Base-by-base conservation (phyloP, 2,329 filamentous ascomycete genomes). In the Verticillium albo-atrum region DNA sequence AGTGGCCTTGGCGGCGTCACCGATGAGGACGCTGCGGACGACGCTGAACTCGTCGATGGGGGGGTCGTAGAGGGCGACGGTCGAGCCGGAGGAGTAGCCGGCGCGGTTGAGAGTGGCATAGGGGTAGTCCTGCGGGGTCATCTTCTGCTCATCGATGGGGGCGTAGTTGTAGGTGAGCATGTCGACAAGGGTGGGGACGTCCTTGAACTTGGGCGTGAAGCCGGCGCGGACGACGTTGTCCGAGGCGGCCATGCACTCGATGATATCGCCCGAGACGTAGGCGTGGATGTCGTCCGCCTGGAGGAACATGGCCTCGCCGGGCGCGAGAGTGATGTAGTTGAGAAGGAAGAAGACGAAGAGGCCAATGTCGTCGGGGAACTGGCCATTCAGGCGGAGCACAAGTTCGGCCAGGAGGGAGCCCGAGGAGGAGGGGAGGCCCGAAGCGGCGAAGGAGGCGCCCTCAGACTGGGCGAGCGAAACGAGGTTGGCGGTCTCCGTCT, bases 181-280 rank as follows among this genome's bases (percentile, higher is more conserved):
- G 62, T 87, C 83, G 34, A 94, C 92, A 12, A 99, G 82, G 0
- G 92, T 98, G 58, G 87, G 78, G 25, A 98, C 91, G 67, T 99
- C 95, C 78, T 98, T 97, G 83, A 97, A 99, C 74, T 99, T 99
- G 59, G 95, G 95, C 0, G 95, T 99, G 75, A 99, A 95, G 51
- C 95, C 95, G 0, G 95, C 95, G 59, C 95, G 92, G 56, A 99
- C 93, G 35, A 99, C 95, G 66, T 99, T 99, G 82, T 99, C 95
- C n/a, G 91, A 96, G 9, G 92, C 89, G 0, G 95, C 95, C 95
- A 99, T 99, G 80, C 95, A 99, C 77, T 99, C 95, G 72, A 99
- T 92, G 67, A 99, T 97, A 70, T 99, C 94, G 61, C 91, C 91
- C 3, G 89, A 91, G 51, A 96, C 77, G 74, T 99, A 99, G 55